Percentiles rank a stretch among this genome's conserved stretches.
phyloP scores from a whole-genome alignment of 805 yeast species.

The Saturnispora dispora region DNA sequence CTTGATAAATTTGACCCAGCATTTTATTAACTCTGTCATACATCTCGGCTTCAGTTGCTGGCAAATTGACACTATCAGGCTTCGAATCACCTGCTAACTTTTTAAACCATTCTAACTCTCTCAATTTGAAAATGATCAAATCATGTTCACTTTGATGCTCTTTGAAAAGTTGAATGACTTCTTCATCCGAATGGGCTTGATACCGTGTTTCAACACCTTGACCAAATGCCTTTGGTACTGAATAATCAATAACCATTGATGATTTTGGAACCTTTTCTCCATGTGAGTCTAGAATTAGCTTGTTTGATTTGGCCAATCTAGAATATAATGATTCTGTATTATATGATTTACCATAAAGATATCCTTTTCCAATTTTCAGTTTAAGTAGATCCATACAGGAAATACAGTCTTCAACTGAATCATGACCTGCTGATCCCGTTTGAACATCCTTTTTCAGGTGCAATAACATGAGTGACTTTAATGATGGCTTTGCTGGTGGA shows the following conservation, averaged over 20 bases:
- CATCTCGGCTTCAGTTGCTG: conserved; percentile 12
- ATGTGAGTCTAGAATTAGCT: conserved; percentile 13
- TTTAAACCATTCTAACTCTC: conserved; percentile 46
- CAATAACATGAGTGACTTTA: conserved; percentile 57
- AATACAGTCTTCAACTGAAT: conserved; percentile 76
- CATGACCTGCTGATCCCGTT: conserved; percentile 58
- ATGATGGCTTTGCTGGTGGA: conserved; percentile 69
- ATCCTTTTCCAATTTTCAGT: conserved; percentile 59
- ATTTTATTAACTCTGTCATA: conserved; percentile 34
- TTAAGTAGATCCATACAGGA: conserved; percentile 74
- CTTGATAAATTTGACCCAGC: conserved; percentile 39
- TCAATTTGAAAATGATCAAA: conserved; percentile 45
- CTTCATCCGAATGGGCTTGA: conserved; percentile 51
- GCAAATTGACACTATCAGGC: conserved; percentile 10
- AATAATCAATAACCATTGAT: conserved; percentile 21
- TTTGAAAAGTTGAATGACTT: conserved; percentile 36
- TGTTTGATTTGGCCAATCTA: conserved; percentile 25
- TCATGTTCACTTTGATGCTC: conserved; percentile 33
- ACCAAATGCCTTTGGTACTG: conserved; percentile 11
- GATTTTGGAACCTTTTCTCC: conserved; percentile 23
- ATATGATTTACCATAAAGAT: conserved; percentile 47
- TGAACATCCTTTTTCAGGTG: conserved; percentile 58
- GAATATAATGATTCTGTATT: conserved; percentile 36
- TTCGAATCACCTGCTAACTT: conserved; percentile 18
- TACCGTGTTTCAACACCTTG: conserved; percentile 26